Conservation (phyloP, 352 stramenopile genomes). For the Globisporangium polare region DNA sequence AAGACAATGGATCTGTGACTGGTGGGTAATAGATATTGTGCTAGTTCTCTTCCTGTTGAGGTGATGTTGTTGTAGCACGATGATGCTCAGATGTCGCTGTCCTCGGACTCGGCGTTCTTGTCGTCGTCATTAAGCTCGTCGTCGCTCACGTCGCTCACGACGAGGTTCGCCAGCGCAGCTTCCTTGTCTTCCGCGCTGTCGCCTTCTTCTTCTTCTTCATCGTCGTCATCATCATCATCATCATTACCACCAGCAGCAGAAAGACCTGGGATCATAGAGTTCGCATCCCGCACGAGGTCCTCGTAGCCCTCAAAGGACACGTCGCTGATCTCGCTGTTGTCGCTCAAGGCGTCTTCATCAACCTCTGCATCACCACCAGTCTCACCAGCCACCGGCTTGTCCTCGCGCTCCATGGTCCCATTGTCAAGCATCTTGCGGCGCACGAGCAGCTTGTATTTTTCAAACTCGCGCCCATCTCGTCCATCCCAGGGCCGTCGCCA, state of each 20-base stretch:
- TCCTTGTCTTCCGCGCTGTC: conserved; percentile 17
- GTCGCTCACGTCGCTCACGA: conserved; percentile 49
- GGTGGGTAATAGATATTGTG: conserved; percentile 20
- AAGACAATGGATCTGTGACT: background rate
- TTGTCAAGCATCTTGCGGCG: conserved; percentile 32
- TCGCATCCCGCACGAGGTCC: conserved; percentile 38
- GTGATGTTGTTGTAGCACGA: background rate
- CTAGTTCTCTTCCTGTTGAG: conserved; percentile 10
- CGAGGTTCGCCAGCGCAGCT: conserved; percentile 30
- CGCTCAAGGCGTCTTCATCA: conserved; percentile 15
- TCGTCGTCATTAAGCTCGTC: conserved; percentile 26
- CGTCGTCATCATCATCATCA: conserved; percentile 15
- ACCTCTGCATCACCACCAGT: conserved; percentile 7
- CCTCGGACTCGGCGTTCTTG: conserved; percentile 39
- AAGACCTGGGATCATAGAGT: background rate
- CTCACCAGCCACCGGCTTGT: conserved; percentile 4
- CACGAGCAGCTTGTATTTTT: conserved; percentile 49
- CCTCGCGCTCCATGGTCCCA: conserved; percentile 23
- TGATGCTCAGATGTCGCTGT: conserved; percentile 51
- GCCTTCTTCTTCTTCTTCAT: conserved; percentile 26
- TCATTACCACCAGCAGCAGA: background rate
- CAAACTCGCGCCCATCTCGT: conserved; percentile 52
- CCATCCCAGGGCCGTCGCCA: conserved; percentile 68
- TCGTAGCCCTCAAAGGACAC: conserved; percentile 65
- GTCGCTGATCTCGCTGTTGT: conserved; percentile 80